phyloP scores from a whole-genome alignment of 495 filamentous ascomycete species.

The Penicillium dipodomyicola region DNA sequence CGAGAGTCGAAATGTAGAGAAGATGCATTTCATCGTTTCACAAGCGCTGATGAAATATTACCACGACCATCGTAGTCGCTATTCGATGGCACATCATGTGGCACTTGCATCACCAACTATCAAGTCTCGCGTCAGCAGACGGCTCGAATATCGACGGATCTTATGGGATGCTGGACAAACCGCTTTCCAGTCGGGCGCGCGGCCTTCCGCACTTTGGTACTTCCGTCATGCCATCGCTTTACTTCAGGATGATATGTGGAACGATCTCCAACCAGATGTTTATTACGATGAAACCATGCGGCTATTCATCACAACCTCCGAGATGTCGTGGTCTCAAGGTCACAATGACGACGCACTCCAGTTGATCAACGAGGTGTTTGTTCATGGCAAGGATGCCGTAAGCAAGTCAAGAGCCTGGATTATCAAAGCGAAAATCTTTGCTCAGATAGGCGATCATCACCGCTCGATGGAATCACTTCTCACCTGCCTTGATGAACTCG shows the following conservation, averaged over 20 bases:
- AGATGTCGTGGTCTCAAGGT: slow-evolving; percentile 75
- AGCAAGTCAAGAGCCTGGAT: slow-evolving; percentile 80
- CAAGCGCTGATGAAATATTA: slow-evolving; percentile 72
- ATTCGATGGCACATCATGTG: slow-evolving; percentile 72
- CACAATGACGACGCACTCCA: slow-evolving; percentile 60
- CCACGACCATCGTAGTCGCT: slow-evolving; percentile 56
- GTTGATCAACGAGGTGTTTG: slow-evolving; percentile 63
- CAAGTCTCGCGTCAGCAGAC: slow-evolving; percentile 54
- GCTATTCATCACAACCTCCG: slow-evolving; percentile 71
- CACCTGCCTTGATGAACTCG: slow-evolving; percentile 65
- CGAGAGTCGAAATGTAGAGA: slow-evolving; percentile 61
- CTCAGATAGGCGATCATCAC: slow-evolving; percentile 66
- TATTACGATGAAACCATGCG: slow-evolving; percentile 82
- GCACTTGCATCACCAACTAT: slow-evolving; percentile 71
- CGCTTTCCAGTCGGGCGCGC: slow-evolving; percentile 75
- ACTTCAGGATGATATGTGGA: slow-evolving; percentile 76
- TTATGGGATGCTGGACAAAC: slow-evolving; percentile 73
- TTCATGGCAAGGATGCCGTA: slow-evolving; percentile 60
- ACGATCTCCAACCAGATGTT: slow-evolving; percentile 64
- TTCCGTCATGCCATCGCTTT: slow-evolving; percentile 72
- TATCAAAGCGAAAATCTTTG: slow-evolving; percentile 70
- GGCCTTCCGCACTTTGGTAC: slow-evolving; percentile 74
- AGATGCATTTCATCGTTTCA: slow-evolving; percentile 87
- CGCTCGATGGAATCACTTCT: slow-evolving; percentile 67
- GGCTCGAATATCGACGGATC: slow-evolving; percentile 66